These are phyloP conservation scores for Fusarium pilosicola DNA, from an alignment of 2,329 filamentous ascomycete species.

Conservation along the genomic window DNA sequence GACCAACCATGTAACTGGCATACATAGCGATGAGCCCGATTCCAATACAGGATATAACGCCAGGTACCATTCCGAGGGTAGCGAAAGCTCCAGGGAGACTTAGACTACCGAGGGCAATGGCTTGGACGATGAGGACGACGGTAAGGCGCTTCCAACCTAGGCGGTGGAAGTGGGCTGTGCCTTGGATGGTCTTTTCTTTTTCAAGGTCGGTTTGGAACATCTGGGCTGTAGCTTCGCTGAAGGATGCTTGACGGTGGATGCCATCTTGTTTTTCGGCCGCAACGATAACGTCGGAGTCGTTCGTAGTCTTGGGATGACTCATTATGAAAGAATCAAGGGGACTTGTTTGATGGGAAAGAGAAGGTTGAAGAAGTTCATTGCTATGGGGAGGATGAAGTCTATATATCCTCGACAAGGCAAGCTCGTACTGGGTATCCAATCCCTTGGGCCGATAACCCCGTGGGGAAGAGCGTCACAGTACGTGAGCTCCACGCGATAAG, in stretches of 20 bases:
- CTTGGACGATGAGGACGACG: conserved; percentile 65
- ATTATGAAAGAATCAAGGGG: background rate
- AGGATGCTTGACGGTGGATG: background rate
- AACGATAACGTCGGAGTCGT: background rate
- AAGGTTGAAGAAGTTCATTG: background rate
- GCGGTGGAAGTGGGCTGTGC: conserved; percentile 59
- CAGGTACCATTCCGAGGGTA: conserved; percentile 63
- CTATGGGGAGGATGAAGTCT: background rate
- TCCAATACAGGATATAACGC: conserved; percentile 53
- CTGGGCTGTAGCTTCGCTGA: background rate
- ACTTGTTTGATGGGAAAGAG: background rate
- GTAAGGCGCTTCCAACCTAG: conserved; percentile 49
- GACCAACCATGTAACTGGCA: conserved; percentile 57
- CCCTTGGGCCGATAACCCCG: background rate
- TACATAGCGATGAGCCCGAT: conserved; percentile 59
- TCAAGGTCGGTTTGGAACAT: conserved; percentile 50
- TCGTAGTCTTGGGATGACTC: background rate
- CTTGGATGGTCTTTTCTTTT: conserved; percentile 57
- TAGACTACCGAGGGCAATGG: conserved; percentile 63
- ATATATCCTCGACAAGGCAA: background rate
- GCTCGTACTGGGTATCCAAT: background rate
- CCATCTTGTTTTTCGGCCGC: background rate
- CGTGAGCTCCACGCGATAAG: background rate
- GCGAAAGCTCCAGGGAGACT: conserved; percentile 63
- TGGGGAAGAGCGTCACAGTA: background rate